Base-by-base conservation (phyloP, 331 rosid genomes). In the Stylosanthes scabra region DNA sequence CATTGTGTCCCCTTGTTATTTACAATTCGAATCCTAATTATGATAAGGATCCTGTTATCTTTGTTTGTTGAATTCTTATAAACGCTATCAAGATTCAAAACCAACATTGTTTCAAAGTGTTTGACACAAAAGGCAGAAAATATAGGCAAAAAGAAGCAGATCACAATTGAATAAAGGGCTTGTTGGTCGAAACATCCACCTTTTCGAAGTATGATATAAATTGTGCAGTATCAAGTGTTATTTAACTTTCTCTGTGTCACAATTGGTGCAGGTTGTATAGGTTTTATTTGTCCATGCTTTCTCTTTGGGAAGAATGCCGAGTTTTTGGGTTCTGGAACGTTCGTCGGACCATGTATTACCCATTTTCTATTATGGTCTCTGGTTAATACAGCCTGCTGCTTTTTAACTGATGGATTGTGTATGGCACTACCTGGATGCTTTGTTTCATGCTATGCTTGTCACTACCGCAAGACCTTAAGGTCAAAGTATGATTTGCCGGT, bases 281-380 rank as follows among this genome's bases (percentile, higher is more conserved):
- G 96, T 63, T 64, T 85, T 20, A 79, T 86, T 77, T 91, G 87
- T 62, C 98, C 98, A 55, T 93, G 98, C 87, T 72, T 80, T 78
- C 82, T 93, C 42, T 93, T 93, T 34, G 98, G 90, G 74, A 93
- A 93, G 83, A 93, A 93, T 84, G 96, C 98, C 8, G 96, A 87
- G 72, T 82, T 85, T 82, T 83, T 93, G 65, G 98, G 98, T 72
- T 91, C 98, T 64, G 94, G 91, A 67, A 91, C 98, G 42, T 84
- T 93, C 28, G 3, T 88, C 13, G 98, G 98, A 76, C 86, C 98
- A 46, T 93, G 98, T 60, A 67, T 85, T 50, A 88, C 91, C 62
- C 97, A 93, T 82, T 89, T 85, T 71, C 45, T 91, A 66, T 74
- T 93, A 85, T 93, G 91, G 89, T 75, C 77, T 51, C 79, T 89